Evolutionary conservation across 371 early-diverging fungal genomes (phyloP).

Genomic region (Thermomucor indicae-seudaticae): DNA sequence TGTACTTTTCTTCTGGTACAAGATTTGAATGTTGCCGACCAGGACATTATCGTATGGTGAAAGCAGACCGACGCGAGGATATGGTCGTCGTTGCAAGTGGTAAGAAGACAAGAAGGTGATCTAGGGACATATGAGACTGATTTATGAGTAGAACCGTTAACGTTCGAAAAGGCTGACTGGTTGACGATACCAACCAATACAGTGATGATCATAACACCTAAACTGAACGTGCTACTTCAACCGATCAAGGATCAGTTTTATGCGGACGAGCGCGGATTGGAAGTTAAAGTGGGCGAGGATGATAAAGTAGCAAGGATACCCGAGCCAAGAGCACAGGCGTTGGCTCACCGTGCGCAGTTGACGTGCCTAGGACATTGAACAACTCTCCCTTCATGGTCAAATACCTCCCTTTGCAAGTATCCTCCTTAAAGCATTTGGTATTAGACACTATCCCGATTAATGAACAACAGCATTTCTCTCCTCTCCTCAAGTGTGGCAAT

Average conservation of each 20-base stretch:
- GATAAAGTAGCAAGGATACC: constrained; percentile 39
- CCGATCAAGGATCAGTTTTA: constrained; percentile 75
- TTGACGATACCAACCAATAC: constrained; percentile 78
- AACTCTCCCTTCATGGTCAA: too few species aligned
- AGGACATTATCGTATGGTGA: constrained; percentile 76
- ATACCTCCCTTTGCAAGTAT: too few species aligned
- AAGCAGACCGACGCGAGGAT: constrained; percentile 78
- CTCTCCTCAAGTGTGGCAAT: too few species aligned
- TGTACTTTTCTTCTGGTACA: constrained; percentile 78
- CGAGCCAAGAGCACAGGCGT: constrained; percentile 36
- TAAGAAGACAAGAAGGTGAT: too few species aligned
- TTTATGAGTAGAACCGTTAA: constrained; percentile 64
- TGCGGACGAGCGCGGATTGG: constrained; percentile 36
- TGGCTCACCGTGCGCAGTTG: constrained; percentile 6
- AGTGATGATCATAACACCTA: constrained; percentile 70
- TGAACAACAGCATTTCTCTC: too few species aligned
- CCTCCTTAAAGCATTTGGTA: too few species aligned
- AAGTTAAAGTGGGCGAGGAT: constrained; percentile 29
- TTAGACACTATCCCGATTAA: too few species aligned
- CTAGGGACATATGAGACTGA: too few species aligned
- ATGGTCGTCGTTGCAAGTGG: constrained; percentile 79
- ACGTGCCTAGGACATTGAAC: neutral
- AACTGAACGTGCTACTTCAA: constrained; percentile 69
- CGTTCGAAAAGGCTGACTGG: constrained; percentile 85
- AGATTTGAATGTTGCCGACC: constrained; percentile 57